These are phyloP conservation scores for Boletus insuetus DNA, from an alignment of 768 basidiomycete genomes.

Conservation along the genomic window DNA sequence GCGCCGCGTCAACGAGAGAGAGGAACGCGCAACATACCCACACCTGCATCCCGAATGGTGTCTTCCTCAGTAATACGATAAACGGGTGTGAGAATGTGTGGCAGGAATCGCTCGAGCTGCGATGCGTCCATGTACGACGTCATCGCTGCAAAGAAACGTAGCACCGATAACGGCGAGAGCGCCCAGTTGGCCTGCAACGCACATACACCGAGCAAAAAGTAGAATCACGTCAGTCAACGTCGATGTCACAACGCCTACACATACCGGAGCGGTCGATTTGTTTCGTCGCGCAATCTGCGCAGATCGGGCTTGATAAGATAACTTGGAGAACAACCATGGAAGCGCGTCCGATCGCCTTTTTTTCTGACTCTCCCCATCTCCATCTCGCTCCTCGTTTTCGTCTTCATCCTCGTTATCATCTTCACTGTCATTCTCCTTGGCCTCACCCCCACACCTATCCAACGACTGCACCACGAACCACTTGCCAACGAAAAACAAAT, in stretches of 20 bases:
- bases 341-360: conserved; percentile 49
- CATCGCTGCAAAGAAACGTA: conserved; percentile 97
- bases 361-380: conserved; percentile 19
- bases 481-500: conserved; percentile 89
- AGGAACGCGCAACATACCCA: conserved; percentile 54
- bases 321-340: conserved; percentile 91
- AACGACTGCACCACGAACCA: conserved; percentile 54
- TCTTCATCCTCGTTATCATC: conserved; percentile 8
- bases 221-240: not conserved
- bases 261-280: conserved; percentile 36
- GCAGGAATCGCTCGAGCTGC: conserved; percentile 64
- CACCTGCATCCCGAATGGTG: conserved; percentile 69
- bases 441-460: conserved; percentile 24
- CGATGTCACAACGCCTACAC: not conserved
- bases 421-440: conserved; percentile 20
- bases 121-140: conserved; percentile 60
- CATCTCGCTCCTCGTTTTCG: conserved; percentile 8
- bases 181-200: conserved; percentile 71
- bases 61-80: conserved; percentile 89
- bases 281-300: conserved; percentile 71
- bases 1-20: too few relatives aligned
- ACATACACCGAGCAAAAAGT: not conserved
- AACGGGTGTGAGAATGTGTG: conserved; percentile 82
- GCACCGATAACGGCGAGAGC: conserved; percentile 70
- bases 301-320: conserved; percentile 83